Base-by-base conservation (phyloP, 1,284 basidiomycete genomes). In the Ustilago crameri region DNA sequence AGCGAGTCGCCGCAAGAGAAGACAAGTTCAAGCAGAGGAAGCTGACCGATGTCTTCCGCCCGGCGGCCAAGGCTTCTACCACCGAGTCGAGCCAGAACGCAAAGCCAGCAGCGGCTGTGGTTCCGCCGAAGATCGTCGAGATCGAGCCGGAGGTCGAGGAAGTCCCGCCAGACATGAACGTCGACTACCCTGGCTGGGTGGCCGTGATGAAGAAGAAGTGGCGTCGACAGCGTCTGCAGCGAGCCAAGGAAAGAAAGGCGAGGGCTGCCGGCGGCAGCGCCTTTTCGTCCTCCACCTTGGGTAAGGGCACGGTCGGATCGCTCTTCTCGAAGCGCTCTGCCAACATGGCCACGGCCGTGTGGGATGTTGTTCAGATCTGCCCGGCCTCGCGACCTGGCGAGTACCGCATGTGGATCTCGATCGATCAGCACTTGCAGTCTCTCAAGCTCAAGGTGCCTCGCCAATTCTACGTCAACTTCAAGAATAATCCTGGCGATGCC, bases 1-100 rank as follows among this genome's bases (percentile, higher is more conserved):
- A 92, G 53, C 88, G 96, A 32, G 92, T 98, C 17, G 91, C 91
- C 8, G 91, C 90, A 3, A 88, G 91, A 20, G 90, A 95, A 46
- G 96, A 98, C 87, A 96, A 93, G 85, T 97, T 97, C 86, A 94
- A 93, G 82, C 96, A 99, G 84, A 94, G 95, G 85, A 97, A 95
- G 84, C 86, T 99, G 43, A 95, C 94, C 0, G 93, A 97, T 78
- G 97, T 98, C 86, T 98, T 98, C 86, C 88, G 86, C 44, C 56
- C 86, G 85, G 67, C 69, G 34, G 62, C 62, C 32, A 74, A 69
- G 40, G 79, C 79, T 17, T 48, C 52, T 2, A 41, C 55, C 7
- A 47, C 38, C 24, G 57, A 67, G 34, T 41, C 55, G 9, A 58
- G 48, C 37, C 30, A 59, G 10, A 49, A 38, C 5, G 2, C 43